These are phyloP conservation scores for Wickerhamomyces sp. DNA, from an alignment of 1,139 yeast species.

Conservation along the genomic window DNA sequence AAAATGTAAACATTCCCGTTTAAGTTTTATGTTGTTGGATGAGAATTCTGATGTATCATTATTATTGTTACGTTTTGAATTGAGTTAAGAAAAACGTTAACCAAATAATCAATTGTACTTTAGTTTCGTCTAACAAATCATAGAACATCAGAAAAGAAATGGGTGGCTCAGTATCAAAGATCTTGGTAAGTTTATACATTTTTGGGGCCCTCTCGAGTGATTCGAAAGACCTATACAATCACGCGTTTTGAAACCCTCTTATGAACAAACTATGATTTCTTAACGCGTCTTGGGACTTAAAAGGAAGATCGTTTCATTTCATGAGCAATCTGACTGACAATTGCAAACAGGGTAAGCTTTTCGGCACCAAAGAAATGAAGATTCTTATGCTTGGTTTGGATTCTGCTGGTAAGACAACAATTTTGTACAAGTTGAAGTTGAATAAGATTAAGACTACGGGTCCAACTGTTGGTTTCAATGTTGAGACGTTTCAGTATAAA, in stretches of 20 bases:
- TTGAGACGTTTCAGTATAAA: conserved; percentile 85
- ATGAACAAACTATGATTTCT: not conserved
- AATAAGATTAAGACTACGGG: conserved; percentile 78
- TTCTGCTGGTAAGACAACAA: conserved; percentile 87
- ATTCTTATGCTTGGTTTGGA: conserved; percentile 89
- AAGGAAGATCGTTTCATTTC: not conserved
- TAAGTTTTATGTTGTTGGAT: not conserved
- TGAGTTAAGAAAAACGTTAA: too few species aligned
- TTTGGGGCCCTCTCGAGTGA: not conserved
- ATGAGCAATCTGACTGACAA: not conserved
- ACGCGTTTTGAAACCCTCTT: not conserved
- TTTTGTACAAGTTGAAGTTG: conserved; percentile 64
- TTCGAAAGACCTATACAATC: not conserved
- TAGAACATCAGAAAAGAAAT: conserved; percentile 19
- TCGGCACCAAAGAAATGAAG: conserved; percentile 43
- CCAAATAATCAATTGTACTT: too few species aligned
- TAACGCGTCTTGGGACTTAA: not conserved
- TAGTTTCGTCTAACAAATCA: not conserved
- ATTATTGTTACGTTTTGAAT: too few species aligned
- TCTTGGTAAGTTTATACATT: conserved; percentile 28
- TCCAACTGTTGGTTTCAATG: conserved; percentile 94
- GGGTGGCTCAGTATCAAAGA: conserved; percentile 46
- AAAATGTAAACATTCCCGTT: not conserved
- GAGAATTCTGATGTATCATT: not conserved
- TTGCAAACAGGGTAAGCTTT: conserved; percentile 34